Base-by-base conservation (phyloP, 768 basidiomycete genomes). In the Auriscalpium orientale region DNA sequence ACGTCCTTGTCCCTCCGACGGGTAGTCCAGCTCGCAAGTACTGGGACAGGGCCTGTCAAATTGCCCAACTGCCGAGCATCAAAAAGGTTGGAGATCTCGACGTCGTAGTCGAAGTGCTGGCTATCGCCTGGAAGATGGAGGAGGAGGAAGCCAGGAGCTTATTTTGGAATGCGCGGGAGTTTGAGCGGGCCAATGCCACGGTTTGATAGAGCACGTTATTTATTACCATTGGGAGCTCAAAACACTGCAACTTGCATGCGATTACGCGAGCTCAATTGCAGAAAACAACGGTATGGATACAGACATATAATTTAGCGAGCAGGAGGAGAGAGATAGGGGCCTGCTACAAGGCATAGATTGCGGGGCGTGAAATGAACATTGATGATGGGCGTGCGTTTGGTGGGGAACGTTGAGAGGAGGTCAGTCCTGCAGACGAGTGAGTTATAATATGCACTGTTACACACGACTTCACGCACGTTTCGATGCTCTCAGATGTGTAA, bases 301-400 rank as follows among this genome's bases (percentile, higher is more conserved):
- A 5, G 28, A 28, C 28, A 28, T 4, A 28, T 28, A 28, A 28
- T 34, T 60, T 49, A 62, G 13, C 61, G 61, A 28, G 55, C 48
- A 56, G 87, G 87, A 0, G 82, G 76, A 20, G 86, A 73, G 44
- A 83, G 72, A 66, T 85, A 87, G 45, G 77, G 78, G 6, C 95
- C 95, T 16, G 89, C 87, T 46, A 89, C 91, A 55, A 98, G 72
- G 69, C 92, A 95, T 36, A 99, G 78, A 70, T 99, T 99, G 13
- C 95, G 82, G 33, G 93, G 83, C 9, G 97, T 98, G 65, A 98
- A 97, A 62, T 97, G 91, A 10, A 94, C 85, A 65, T 95, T 88
- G 22, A 83, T 82, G 62, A 98, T 81, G 1, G 97, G 95, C 28
- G 97, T 98, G 53, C 94, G 81, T 75, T 98, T 99, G 34, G 97